Base-by-base conservation (phyloP, 371 early-diverging fungal species). In the Mucor racemosus region DNA sequence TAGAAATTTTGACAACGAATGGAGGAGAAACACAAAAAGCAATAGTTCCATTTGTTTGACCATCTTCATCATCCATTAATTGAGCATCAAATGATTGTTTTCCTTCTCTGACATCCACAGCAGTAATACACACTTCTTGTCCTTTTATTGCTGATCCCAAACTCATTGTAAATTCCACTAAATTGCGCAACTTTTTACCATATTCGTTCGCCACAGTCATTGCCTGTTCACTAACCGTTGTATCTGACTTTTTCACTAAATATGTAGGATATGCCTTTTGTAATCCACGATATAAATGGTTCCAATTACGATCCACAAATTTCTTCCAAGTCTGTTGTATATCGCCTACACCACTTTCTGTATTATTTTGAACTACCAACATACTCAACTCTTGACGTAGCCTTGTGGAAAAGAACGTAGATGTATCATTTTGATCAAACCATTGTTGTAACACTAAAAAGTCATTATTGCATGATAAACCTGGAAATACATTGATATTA, bases 21-120 rank as follows among this genome's bases (percentile, higher is more conserved):
- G 83, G 80, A 0, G 83, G 83, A 15, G 76, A 82, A 33, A 82
- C 72, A 64, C 80, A 82, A 50, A 82, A 80, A 3, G 78, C 73
- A 48, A 82, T 73, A 1, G 62, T 66, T 5, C 83, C 83, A 11
- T 59, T 54, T 1, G 60, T 64, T n/a, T 68, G 72, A 8, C 77
- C 77, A 64, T 80, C 75, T 67, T 76, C 70, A 57, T 78, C 83
- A 1, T 73, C 73, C 83, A 82, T 82, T 9, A 77, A 62, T 2
- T 46, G 59, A 0, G 64, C 59, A 65, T 82, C 76, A 42, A 78
- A 77, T 3, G 4, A 39, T n/a, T 82, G 83, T 7, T 50, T 34
- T 14, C 80, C 76, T 58, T 80, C 80, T 33, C 69, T 66, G 0
- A 76, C 77, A 33, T 74, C 75, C 4, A 74, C 62, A 4, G 80